Evolutionary conservation across 1,284 basidiomycete genomes (phyloP).

Genomic region (Melampsora americana): DNA sequence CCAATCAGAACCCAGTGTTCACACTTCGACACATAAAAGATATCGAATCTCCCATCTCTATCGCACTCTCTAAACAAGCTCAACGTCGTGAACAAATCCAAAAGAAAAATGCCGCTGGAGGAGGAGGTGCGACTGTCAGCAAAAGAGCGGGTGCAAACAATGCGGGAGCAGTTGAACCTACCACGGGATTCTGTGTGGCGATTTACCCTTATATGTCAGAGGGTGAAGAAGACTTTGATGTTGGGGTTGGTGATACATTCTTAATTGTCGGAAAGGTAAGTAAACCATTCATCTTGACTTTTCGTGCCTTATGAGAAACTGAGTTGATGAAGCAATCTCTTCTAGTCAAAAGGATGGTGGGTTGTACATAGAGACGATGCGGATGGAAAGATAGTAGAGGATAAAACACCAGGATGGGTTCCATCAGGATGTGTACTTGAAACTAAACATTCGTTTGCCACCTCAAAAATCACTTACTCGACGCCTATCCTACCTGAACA

Average conservation of each 20-base stretch:
- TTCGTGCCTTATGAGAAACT: neutral
- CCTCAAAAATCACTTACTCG: slow-evolving; percentile 49
- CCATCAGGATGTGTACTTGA: slow-evolving; percentile 79
- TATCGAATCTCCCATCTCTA: slow-evolving; percentile 90
- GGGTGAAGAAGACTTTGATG: slow-evolving; percentile 82
- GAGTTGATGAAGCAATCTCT: slow-evolving; percentile 74
- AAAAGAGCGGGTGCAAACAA: neutral
- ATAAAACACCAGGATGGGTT: slow-evolving; percentile 61
- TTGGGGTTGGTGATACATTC: slow-evolving; percentile 65
- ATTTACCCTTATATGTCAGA: slow-evolving; percentile 56
- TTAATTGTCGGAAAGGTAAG: slow-evolving; percentile 36
- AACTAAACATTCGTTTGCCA: slow-evolving; percentile 68
- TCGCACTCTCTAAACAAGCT: slow-evolving; percentile 89
- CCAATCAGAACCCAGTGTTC: slow-evolving; percentile 94
- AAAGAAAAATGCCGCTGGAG: neutral
- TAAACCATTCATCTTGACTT: neutral
- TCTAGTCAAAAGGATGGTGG: slow-evolving; percentile 96
- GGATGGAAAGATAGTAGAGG: slow-evolving; percentile 75
- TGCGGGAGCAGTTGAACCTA: slow-evolving; percentile 45
- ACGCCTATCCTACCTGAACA: slow-evolving; percentile 74
- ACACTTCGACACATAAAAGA: slow-evolving; percentile 99
- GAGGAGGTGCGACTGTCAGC: neutral
- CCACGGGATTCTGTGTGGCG: slow-evolving; percentile 57
- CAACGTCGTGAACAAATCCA: slow-evolving; percentile 57
- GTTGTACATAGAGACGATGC: slow-evolving; percentile 80